Evolutionary conservation across 768 basidiomycete genomes (phyloP).

Genomic region (Leucocoprinus birnbaumii): DNA sequence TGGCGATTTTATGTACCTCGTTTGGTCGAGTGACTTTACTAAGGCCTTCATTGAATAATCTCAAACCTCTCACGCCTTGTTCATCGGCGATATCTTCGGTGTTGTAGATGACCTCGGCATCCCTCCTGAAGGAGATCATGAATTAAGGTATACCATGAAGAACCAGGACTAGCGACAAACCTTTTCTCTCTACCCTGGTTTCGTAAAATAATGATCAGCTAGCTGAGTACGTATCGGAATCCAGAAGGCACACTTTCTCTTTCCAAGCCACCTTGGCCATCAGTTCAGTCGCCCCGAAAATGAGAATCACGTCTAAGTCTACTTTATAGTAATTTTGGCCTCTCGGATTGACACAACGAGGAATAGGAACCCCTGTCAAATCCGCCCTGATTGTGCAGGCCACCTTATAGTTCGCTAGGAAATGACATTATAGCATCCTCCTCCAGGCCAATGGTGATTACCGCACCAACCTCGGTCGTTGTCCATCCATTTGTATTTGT

Average conservation of each 20-base stretch:
- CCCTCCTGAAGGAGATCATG: not conserved
- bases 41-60: not conserved
- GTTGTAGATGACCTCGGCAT: not conserved
- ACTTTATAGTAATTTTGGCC: slow-evolving; percentile 21
- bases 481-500: slow-evolving; percentile 16
- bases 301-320: slow-evolving; percentile 35
- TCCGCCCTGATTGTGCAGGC: slow-evolving; percentile 12
- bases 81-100: not conserved
- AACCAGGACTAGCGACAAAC: not conserved
- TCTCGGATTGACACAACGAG: not conserved
- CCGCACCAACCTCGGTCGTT: slow-evolving; percentile 15
- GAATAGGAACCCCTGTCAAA: slow-evolving; percentile 5
- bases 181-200: not conserved
- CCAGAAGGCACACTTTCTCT: slow-evolving; percentile 35
- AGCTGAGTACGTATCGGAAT: not conserved
- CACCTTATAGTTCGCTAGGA: slow-evolving; percentile 2
- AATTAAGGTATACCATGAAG: not conserved
- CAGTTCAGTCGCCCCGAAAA: slow-evolving; percentile 49
- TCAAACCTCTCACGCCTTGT: not conserved
- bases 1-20: no score
- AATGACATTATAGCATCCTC: not conserved
- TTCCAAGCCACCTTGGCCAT: slow-evolving; percentile 46
- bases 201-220: not conserved
- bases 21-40: not conserved
- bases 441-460: not conserved